Base-by-base conservation (phyloP, 331 rosid species). In the Rhamnella rubrinervis region DNA sequence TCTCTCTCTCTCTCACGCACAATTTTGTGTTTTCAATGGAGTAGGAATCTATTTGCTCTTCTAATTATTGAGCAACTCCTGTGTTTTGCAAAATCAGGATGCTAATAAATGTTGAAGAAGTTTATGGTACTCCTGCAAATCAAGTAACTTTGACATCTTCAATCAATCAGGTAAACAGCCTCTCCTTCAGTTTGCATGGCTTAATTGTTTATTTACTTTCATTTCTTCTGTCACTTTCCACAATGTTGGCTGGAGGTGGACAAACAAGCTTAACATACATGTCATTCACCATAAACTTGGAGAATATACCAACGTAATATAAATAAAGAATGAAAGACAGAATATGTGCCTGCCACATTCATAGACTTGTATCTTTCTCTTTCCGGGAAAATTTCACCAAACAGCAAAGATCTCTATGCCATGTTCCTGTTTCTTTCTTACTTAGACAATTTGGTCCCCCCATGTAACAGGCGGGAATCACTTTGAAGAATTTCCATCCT, bases 361-460 rank as follows among this genome's bases (percentile, higher is more conserved):
- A 4, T 31, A 31, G 4, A 31, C 14, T 44, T 44, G 66, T 79
- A 67, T 69, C 47, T 25, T 39, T 69, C 59, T 72, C 80, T 72
- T 69, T 73, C 79, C 14, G 47, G 47, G 47, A 40, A 40, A 40
- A 40, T 68, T 59, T 69, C 77, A 84, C 77, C 74, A 74, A 74
- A 52, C 21, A 44, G 16, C 49, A 44, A 4, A 78, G 72, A 82
- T 75, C 40, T 56, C 73, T 73, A 74, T 72, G 75, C 86, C 87
- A 46, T 65, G 39, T 77, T 31, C 65, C 69, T 67, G 61, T 84
- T 80, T 77, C 87, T 84, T 80, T 77, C 87, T 77, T 84, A 61
- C 81, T 73, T 74, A 12, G 13, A 44, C 85, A 78, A 71, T 83
- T 80, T 91, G 97, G 92, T 89, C 97, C 93, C 91, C 91, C 73